A percentile compares a stretch with the other conserved stretches of the same genome.
Evolutionary conservation across 352 stramenopile species (phyloP).

Genomic region (Pythium phragmiticola): DNA sequence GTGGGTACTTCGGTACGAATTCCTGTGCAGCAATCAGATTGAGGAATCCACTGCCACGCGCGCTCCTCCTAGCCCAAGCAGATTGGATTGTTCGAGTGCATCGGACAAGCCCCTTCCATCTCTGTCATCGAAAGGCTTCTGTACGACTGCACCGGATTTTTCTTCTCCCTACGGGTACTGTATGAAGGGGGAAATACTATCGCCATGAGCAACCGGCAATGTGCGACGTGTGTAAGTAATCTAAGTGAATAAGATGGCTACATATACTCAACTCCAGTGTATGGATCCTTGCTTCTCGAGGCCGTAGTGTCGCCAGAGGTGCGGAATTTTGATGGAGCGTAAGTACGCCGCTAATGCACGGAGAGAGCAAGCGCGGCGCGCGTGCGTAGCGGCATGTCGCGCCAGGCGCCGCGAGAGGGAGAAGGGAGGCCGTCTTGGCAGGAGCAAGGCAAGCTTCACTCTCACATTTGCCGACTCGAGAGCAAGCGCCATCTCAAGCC

Average conservation of each 20-base stretch:
- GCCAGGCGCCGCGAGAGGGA: neutral
- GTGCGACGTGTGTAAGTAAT: constrained; percentile 24
- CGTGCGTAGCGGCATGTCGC: neutral
- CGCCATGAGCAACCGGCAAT: neutral
- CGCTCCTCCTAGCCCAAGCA: too few species aligned
- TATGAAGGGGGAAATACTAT: too few species aligned
- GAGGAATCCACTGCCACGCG: too few species aligned
- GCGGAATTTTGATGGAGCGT: neutral
- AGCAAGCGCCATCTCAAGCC: too few species aligned
- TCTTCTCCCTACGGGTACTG: too few species aligned
- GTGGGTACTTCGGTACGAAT: too few species aligned
- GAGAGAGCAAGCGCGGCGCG: too few species aligned
- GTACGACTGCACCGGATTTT: too few species aligned
- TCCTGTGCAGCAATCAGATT: too few species aligned
- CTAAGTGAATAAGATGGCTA: constrained; percentile 28
- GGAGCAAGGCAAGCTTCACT: neutral
- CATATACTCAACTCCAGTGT: constrained; percentile 21
- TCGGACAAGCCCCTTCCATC: too few species aligned
- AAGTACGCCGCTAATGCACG: neutral
- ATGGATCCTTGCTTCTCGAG: constrained; percentile 6
- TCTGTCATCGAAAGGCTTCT: too few species aligned
- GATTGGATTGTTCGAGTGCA: too few species aligned
- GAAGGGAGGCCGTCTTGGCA: neutral
- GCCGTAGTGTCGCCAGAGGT: neutral
- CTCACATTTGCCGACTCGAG: constrained; percentile 3